These are phyloP conservation scores for Syncephalastrum contaminatum DNA, from an alignment of 371 early-diverging fungal genomes.

Conservation along the genomic window DNA sequence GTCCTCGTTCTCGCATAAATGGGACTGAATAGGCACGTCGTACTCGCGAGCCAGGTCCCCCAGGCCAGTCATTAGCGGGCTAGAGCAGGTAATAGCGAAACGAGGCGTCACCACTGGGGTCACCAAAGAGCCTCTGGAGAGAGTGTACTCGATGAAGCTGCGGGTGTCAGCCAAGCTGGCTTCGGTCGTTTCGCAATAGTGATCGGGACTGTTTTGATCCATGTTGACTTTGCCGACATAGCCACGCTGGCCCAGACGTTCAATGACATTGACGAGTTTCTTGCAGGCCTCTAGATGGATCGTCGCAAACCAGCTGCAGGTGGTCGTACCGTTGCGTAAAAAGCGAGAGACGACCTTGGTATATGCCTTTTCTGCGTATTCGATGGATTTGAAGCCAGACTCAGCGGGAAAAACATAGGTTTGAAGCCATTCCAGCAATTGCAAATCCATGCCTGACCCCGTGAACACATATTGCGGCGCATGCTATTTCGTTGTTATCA, in stretches of 20 bases:
- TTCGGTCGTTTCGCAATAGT: conserved; percentile 69
- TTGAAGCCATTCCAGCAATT: conserved; percentile 87
- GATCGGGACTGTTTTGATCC: conserved; percentile 84
- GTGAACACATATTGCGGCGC: conserved; percentile 92
- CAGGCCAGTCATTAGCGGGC: conserved; percentile 64
- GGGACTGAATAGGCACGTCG: conserved; percentile 76
- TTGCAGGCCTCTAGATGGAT: conserved; percentile 78
- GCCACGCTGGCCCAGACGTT: conserved; percentile 81
- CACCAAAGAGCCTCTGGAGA: conserved; percentile 41
- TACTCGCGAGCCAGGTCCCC: conserved; percentile 69
- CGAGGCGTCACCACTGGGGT: conserved; percentile 88
- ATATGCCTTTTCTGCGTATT: conserved; percentile 69
- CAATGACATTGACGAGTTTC: conserved; percentile 67
- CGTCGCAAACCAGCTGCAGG: conserved; percentile 90
- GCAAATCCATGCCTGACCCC: conserved; percentile 87
- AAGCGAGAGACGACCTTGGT: conserved; percentile 61
- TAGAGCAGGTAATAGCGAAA: conserved; percentile 83
- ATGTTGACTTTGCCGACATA: conserved; percentile 94
- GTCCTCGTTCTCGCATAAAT: conserved; percentile 78
- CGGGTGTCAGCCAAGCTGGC: conserved; percentile 69
- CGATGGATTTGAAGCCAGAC: conserved; percentile 57
- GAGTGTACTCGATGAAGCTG: conserved; percentile 63
- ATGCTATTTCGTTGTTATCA: conserved; percentile 50
- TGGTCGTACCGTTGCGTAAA: conserved; percentile 81
- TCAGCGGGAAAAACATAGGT: conserved; percentile 88